Evolutionary conservation across 352 stramenopile genomes (phyloP).

Genomic region (Phytopythium sindhum): DNA sequence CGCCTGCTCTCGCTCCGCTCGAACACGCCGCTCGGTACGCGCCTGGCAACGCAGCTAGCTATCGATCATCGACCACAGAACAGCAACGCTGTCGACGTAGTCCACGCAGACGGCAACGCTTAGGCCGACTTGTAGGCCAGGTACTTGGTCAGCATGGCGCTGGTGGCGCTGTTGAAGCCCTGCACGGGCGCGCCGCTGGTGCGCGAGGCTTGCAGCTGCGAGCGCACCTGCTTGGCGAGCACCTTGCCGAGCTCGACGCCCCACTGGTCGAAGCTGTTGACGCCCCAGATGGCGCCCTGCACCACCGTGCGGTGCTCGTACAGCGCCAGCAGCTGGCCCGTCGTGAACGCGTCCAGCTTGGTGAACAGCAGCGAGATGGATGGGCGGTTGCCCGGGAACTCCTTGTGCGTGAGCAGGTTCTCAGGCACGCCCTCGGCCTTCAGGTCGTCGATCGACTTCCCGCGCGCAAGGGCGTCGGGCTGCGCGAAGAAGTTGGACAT

Average conservation of each 20-base stretch:
- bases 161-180: slow-evolving; percentile 95
- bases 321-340: slow-evolving; percentile 95
- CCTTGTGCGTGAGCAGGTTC: slow-evolving; percentile 93
- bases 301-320: slow-evolving; percentile 98
- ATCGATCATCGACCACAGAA: neutral
- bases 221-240: slow-evolving; percentile 94
- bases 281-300: slow-evolving; percentile 98
- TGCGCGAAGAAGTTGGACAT: slow-evolving; percentile 99
- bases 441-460: slow-evolving; percentile 95
- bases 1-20: no score
- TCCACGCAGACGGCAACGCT: slow-evolving; percentile 1
- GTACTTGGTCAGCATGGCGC: slow-evolving; percentile 92
- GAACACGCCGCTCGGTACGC: neutral
- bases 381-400: slow-evolving; percentile 97
- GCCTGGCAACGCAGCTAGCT: neutral
- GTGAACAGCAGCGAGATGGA: slow-evolving; percentile 97
- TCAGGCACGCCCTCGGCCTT: slow-evolving; percentile 91
- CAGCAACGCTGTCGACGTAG: neutral
- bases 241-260: slow-evolving; percentile 98
- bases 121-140: slow-evolving; percentile 73
- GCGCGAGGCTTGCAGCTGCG: slow-evolving; percentile 83
- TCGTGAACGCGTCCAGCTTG: slow-evolving; percentile 93
- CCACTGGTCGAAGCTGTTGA: slow-evolving; percentile 99
- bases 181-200: slow-evolving; percentile 72
- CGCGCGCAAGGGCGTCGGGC: slow-evolving; percentile 95